These are phyloP conservation scores for Gillenia trifoliata DNA, from an alignment of 306 rosid species.

Conservation along the genomic window DNA sequence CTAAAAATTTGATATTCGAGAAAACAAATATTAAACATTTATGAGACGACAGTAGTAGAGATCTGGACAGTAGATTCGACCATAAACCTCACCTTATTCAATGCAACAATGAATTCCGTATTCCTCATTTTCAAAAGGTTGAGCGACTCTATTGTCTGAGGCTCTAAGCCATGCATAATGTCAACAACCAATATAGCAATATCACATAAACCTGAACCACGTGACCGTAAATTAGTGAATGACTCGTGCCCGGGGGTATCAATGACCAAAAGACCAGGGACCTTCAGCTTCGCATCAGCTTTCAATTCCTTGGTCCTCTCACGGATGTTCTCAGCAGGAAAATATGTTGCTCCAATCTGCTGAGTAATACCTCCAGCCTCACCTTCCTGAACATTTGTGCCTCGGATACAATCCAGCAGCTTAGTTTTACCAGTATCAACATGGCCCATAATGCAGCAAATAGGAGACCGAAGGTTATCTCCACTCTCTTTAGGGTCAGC, in stretches of 20 bases:
- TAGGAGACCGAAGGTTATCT: conserved; percentile 88
- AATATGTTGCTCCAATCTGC: conserved; percentile 96
- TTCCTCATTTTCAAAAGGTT: conserved; percentile 90
- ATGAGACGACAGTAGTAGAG: neutral
- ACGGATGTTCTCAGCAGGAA: conserved; percentile 89
- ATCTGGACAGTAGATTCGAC: neutral
- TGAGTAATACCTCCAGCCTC: conserved; percentile 99
- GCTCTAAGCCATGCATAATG: conserved; percentile 98
- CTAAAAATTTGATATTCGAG: conserved; percentile 34
- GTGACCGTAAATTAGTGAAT: conserved; percentile 76
- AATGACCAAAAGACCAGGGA: conserved; percentile 86
- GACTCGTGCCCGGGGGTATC: conserved; percentile 99
- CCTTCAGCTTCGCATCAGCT: conserved; percentile 92
- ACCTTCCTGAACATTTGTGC: conserved; percentile 97
- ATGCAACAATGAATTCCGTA: conserved; percentile 89
- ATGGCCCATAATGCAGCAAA: conserved; percentile 99
- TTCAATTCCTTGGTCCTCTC: conserved; percentile 91
- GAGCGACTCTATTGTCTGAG: conserved; percentile 87
- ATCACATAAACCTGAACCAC: conserved; percentile 96
- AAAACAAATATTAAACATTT: neutral
- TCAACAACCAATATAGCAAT: conserved; percentile 96
- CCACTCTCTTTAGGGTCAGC: conserved; percentile 43
- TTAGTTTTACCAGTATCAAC: conserved; percentile 97
- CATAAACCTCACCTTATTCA: conserved; percentile 61
- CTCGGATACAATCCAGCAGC: conserved; percentile 87